phyloP scores from a whole-genome alignment of 208 protist genomes.

The Crithidia mellificae region DNA sequence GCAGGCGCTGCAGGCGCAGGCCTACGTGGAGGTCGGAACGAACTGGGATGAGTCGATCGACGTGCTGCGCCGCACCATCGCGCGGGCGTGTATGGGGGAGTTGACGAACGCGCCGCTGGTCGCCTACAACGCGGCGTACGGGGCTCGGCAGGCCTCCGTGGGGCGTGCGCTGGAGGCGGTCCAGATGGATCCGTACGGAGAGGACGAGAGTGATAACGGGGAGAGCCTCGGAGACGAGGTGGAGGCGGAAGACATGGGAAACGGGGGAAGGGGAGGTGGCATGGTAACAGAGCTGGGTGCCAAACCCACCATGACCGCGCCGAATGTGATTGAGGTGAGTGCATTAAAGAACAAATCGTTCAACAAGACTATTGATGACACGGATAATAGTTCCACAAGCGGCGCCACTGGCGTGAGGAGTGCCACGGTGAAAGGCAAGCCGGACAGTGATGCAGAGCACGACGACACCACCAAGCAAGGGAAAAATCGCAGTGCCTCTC shows the following conservation, averaged over 20 bases:
- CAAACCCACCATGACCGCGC: too few relatives aligned
- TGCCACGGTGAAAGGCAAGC: too few relatives aligned
- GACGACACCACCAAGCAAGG: too few relatives aligned
- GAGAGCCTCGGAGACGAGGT: background rate
- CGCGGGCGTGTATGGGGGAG: constrained; percentile 59
- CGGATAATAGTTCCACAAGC: too few relatives aligned
- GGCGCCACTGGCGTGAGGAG: too few relatives aligned
- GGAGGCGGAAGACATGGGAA: background rate
- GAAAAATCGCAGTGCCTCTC: too few relatives aligned
- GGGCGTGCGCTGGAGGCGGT: constrained; percentile 22
- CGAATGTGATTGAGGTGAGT: too few relatives aligned
- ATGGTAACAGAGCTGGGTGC: too few relatives aligned
- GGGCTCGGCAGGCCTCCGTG: constrained; percentile 22
- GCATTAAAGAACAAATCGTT: too few relatives aligned
- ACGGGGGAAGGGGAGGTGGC: background rate
- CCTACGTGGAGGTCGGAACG: constrained; percentile 45
- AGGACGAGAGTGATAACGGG: constrained; percentile 3
- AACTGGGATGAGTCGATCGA: constrained; percentile 37
- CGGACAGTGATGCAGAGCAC: too few relatives aligned
- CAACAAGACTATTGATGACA: too few relatives aligned
- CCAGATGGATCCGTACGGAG: constrained; percentile 6
- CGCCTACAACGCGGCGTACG: constrained; percentile 8
- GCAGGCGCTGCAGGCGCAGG: constrained; percentile 39
- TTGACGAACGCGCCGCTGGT: constrained; percentile 33
- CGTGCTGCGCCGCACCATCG: constrained; percentile 44